A percentile compares a stretch with the other conserved stretches of the same genome.
Conservation (phyloP, 2,329 filamentous ascomycete genomes). For the Colletotrichum sp. region DNA sequence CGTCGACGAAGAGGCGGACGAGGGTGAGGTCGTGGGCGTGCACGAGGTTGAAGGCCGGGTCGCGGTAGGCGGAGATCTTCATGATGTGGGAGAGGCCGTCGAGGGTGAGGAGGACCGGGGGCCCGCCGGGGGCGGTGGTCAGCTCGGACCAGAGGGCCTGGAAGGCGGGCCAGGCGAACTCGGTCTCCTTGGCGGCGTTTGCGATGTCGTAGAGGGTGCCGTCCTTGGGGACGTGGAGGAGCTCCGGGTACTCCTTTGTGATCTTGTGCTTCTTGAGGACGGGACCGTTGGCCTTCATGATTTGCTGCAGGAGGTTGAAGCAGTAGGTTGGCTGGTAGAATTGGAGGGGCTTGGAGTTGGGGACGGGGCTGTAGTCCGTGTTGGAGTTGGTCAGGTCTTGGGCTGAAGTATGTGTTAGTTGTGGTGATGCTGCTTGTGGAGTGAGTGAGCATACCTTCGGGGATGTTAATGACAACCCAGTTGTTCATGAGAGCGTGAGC, state of each 20-base stretch:
- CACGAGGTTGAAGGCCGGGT: conserved; percentile 72
- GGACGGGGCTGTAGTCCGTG: conserved; percentile 79
- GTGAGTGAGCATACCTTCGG: conserved; percentile 71
- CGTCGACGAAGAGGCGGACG: conserved; percentile 75
- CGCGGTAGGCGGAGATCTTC: conserved; percentile 77
- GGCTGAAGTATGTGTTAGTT: conserved; percentile 51
- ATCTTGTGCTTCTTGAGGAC: conserved; percentile 62
- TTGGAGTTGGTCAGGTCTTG: conserved; percentile 82
- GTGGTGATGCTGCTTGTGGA: neutral
- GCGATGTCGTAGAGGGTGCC: conserved; percentile 73
- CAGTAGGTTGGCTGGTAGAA: conserved; percentile 84
- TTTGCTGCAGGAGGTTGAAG: conserved; percentile 74
- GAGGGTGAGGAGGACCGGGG: conserved; percentile 73
- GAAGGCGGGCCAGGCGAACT: conserved; percentile 82
- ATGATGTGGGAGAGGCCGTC: conserved; percentile 87
- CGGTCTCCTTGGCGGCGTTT: conserved; percentile 74
- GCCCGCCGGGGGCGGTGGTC: conserved; percentile 49
- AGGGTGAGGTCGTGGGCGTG: conserved; percentile 87
- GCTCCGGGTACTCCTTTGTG: conserved; percentile 50
- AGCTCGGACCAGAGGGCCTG: conserved; percentile 84
- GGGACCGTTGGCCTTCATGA: conserved; percentile 72
- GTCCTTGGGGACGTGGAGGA: conserved; percentile 64
- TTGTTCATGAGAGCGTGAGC: conserved; percentile 80
- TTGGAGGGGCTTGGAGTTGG: conserved; percentile 58
- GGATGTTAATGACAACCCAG: conserved; percentile 89